Evolutionary conservation across 306 rosid genomes (phyloP).

Genomic region (Gastrolobium bilobum): DNA sequence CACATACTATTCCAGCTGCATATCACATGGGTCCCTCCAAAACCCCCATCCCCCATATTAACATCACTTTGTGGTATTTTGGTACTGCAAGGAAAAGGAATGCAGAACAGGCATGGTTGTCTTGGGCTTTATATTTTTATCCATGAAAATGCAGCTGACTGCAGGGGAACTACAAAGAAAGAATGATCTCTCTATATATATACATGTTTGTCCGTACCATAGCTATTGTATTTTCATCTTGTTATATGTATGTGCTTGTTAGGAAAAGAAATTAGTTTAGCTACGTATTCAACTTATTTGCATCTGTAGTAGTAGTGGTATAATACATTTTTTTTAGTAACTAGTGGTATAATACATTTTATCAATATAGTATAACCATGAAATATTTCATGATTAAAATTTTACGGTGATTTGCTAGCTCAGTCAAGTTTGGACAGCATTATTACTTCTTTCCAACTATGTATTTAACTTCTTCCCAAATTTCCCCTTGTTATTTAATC

Average conservation of each 20-base stretch:
- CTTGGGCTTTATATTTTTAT: conserved; percentile 28
- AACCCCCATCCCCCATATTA: neutral
- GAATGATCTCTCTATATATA: neutral
- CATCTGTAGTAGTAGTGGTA: too few relatives aligned
- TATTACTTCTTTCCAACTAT: too few relatives aligned
- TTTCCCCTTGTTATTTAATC: neutral
- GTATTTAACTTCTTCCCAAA: too few relatives aligned
- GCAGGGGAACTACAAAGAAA: conserved; percentile 14
- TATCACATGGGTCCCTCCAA: neutral
- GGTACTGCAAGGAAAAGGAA: conserved; percentile 27
- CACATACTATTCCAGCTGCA: neutral
- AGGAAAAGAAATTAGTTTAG: neutral
- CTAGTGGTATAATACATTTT: too few relatives aligned
- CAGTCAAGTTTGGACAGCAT: too few relatives aligned
- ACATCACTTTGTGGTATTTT: conserved; percentile 16
- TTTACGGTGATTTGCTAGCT: too few relatives aligned
- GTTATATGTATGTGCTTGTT: neutral
- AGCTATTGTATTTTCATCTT: neutral
- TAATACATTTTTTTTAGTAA: too few relatives aligned
- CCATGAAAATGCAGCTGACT: neutral
- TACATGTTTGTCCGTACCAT: neutral
- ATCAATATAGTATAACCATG: too few relatives aligned
- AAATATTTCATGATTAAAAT: too few relatives aligned
- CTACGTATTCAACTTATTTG: neutral
- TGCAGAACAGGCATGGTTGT: conserved; percentile 26